Evolutionary conservation across 768 basidiomycete species (phyloP).

Genomic region (Lepiota venenata): DNA sequence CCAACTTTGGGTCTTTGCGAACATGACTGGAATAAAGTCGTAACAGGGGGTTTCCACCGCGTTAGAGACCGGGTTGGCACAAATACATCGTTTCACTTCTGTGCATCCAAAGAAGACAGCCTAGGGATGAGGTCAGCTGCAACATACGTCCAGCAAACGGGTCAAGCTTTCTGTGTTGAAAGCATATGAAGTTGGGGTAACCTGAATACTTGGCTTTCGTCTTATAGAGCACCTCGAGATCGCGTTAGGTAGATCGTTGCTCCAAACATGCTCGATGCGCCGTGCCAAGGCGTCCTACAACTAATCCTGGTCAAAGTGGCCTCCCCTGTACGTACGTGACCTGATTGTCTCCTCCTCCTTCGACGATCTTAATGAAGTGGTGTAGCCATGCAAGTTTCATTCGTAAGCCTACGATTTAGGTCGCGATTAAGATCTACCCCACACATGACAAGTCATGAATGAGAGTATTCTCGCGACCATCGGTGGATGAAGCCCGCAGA

Average conservation of each 20-base stretch:
- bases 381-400: constrained; percentile 12
- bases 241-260: constrained; percentile 2
- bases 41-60: constrained; percentile 2
- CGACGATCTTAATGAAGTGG: not conserved
- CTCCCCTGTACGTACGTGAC: constrained; percentile 2
- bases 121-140: constrained; percentile 5
- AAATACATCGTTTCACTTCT: not conserved
- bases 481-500: constrained; percentile 8
- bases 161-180: constrained; percentile 10
- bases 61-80: constrained; percentile 3
- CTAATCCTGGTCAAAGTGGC: not conserved
- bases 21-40: constrained; percentile 1
- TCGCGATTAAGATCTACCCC: not conserved
- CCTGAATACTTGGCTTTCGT: not conserved
- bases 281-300: constrained; percentile 11
- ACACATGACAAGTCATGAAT: not conserved
- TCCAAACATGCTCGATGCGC: not conserved
- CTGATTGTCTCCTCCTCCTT: not conserved
- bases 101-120: constrained; percentile 1
- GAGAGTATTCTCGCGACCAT: not conserved
- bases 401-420: constrained; percentile 1
- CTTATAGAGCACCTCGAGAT: not conserved
- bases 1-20: constrained; percentile 9
- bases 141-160: not conserved
- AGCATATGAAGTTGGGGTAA: constrained; percentile 11